These are phyloP conservation scores for Cryptosporidium ubiquitum DNA, from an alignment of 169 alveolate genomes.

Conservation along the genomic window DNA sequence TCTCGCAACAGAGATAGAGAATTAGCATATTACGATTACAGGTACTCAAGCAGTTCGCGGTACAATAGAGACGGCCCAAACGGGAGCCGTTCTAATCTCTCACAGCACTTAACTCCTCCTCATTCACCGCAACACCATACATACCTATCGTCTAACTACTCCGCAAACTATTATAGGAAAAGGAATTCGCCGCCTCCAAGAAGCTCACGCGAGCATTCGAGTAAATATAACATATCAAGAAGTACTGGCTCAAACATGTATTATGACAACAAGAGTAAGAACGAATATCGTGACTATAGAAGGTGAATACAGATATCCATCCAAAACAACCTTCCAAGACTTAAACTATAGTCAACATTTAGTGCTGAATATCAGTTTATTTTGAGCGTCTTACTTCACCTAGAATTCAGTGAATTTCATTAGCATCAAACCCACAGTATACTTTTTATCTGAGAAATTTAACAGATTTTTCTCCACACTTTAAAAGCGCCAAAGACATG, in stretches of 20 bases:
- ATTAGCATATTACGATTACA: background rate
- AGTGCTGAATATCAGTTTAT: background rate
- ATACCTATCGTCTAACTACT: background rate
- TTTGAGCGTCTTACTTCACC: background rate
- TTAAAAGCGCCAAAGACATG: slow-evolving; percentile 4
- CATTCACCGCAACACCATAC: background rate
- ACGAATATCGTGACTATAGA: slow-evolving; percentile 3
- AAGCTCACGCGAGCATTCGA: background rate
- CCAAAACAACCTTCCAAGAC: background rate
- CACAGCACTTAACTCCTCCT: background rate
- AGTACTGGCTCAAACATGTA: background rate
- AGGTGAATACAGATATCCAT: background rate
- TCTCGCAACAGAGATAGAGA: slow-evolving; percentile 8
- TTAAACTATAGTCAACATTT: background rate
- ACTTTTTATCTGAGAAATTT: background rate
- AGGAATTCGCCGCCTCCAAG: slow-evolving; percentile 4
- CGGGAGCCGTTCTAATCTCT: background rate
- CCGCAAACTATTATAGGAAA: background rate
- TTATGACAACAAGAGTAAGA: background rate
- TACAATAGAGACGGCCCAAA: background rate
- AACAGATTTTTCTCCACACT: background rate
- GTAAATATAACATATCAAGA: background rate
- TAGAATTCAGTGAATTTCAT: background rate
- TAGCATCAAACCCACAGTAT: background rate
- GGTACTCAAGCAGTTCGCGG: background rate